Evolutionary conservation across 768 basidiomycete genomes (phyloP), one percentile per base, ranked within the genome.

Genomic region (Hirschioporus abietinus): DNA sequence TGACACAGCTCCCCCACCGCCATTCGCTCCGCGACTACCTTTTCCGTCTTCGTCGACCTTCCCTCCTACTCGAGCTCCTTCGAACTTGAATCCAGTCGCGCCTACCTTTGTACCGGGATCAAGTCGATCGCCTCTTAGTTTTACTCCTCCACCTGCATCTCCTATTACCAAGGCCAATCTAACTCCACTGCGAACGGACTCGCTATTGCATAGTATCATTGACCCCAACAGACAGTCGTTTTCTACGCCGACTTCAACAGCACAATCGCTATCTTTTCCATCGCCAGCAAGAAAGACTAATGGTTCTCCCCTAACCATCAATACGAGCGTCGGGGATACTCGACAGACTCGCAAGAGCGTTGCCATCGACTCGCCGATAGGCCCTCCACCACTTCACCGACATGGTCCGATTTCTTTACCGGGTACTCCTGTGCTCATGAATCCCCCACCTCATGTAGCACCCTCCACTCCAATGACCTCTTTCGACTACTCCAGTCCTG

Each of bases 381-480:
- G 25, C 65, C 77, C 77, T 3, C 76, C 76, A 27, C 72, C 69
- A 60, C 72, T 77, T 15, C 66, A 64, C 64, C 73, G 74, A 68
- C 74, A 65, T 10, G 70, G 68, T 25, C 75, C 77, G 34, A 75
- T 77, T 30, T 78, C 77, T 2, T 64, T 77, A n/a, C 76, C 76
- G 1, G n/a, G 74, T 12, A 77, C 76, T 15, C 76, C 76, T 7
- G 7, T 68, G 1, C 71, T 65, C 30, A 71, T 70, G 5, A 69
- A 76, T 35, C 17, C 71, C 1, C 65, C 71, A 17, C 23, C 68
- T 7, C 7, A 70, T 34, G 35, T 63, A 12, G 60, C 30, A 30
- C 30, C 30, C 2, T 30, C 30, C 15, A 34, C 60, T 25, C 60
- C 60, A 3, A 34, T 34, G 30, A 25, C 60, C 30, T 25, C 60